Evolutionary conservation across 768 basidiomycete species (phyloP), one percentile per base, ranked within the genome.

Genomic region (Serendipita indica): DNA sequence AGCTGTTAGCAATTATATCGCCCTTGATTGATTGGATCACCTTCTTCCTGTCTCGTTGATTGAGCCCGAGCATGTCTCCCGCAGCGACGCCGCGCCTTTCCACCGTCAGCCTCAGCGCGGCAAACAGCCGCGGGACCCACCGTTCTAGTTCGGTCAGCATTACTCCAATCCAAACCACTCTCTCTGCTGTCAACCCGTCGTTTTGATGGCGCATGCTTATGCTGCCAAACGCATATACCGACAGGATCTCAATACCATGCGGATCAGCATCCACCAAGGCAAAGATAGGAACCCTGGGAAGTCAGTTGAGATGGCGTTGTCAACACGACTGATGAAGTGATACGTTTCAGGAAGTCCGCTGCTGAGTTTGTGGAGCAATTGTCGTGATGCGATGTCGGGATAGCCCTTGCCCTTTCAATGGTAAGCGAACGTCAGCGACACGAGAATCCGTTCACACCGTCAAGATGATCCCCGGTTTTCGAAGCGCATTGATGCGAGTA

Each of bases 341-440:
- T 32, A n/a, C 90, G 70, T 71, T 39, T 69, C 43, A 2, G 84
- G 83, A 18, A 90, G 75, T 33, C 78, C 77, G 35, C 82, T 76
- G 1, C 84, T 77, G 2, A 98, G 73, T 0, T 77, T 79, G 60
- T 81, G 81, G 43, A 93, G 79, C 4, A 98, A 75, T 63, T 93
- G 83, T 4, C 91, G 78, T 0, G 96, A 94, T 2, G 91, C 85
- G 3, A 96, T 70, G 67, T 99, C 96, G 0, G 96, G 96, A 70
- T 94, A 98, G 2, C 96, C 96, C 68, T 96, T 98, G 0, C 96
- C 96, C 92, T 96, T 63, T 25, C 16, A n/a, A n/a, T n/a, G 41
- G 18, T 25, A 43, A 18, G 18, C 7, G n/a, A n/a, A 7, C 18
- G 27, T 6, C 7, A 43, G 7, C 7, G 1, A 32, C 4, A 27